Base-by-base conservation (phyloP, 805 yeast species). In the Candida ovalis region DNA sequence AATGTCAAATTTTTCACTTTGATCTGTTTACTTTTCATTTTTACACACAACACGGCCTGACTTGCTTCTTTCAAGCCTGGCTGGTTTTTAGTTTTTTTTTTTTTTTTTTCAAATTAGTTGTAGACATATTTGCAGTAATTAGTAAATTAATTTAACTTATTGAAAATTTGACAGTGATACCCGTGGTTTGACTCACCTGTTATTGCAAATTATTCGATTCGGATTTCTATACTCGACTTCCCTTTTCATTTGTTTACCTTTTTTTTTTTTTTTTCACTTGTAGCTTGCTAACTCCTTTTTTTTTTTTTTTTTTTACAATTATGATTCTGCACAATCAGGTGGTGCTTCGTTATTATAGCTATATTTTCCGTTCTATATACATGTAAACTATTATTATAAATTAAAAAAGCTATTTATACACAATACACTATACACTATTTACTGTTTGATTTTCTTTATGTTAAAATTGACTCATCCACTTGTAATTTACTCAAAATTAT, bases 401-500 rank as follows among this genome's bases (percentile, higher is more conserved):
- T n/a, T n/a, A n/a, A n/a, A n/a, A n/a, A n/a, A n/a, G n/a, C n/a
- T n/a, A n/a, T n/a, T n/a, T n/a, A n/a, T n/a, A n/a, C n/a, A n/a
- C n/a, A n/a, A n/a, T n/a, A n/a, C n/a, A n/a, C n/a, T n/a, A n/a
- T n/a, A 25, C 10, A 7, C 28, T 25, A 25, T 7, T 25, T 25
- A 7, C 10, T 7, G 10, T 25, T 12, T 27, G 8, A 27, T 27
- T 27, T 27, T 27, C 30, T 8, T 8, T 12, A 8, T 27, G 30
- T 27, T 8, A 27, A 8, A 37, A 37, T 4, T 41, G 19, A 25
- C 46, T 19, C 49, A 43, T 24, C 41, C 8, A 21, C 28, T 7
- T 39, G 23, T 13, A 37, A 45, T 32, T 32, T 40, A 13, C 19
- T 18, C 27, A 35, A 32, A 33, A 23, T 43, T n/a, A 49, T 27